These are phyloP conservation scores for Nicotiana tomentosiformis DNA, from an alignment of 257 asterid genomes.

Conservation along the genomic window DNA sequence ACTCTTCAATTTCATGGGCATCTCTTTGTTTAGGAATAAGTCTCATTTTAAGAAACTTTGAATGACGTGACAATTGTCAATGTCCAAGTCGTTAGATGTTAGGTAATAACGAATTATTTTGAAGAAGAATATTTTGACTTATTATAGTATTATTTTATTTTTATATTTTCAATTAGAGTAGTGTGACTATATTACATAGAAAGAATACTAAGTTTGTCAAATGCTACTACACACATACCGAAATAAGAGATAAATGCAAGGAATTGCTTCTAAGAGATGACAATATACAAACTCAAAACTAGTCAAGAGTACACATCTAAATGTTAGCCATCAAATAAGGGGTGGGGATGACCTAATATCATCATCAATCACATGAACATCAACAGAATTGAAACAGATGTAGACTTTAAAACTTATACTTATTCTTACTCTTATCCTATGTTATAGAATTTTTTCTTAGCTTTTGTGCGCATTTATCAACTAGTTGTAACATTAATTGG, in stretches of 20 bases:
- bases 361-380: no score
- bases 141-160: neutral
- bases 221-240: neutral
- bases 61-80: neutral
- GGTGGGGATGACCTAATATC: neutral
- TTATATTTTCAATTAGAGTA: neutral
- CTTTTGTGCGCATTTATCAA: no score
- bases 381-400: no score
- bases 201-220: neutral
- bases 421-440: no score
- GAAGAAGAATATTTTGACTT: neutral
- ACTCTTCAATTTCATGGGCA: neutral
- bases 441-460: no score
- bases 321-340: neutral
- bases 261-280: neutral
- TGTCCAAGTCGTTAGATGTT: neutral
- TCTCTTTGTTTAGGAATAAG: neutral
- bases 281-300: neutral
- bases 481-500: no score
- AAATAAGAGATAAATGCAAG: neutral
- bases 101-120: neutral
- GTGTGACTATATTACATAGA: neutral
- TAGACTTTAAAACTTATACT: no score
- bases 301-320: neutral
- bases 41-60: neutral